Percentiles rank a stretch among this genome's conserved stretches.
These are phyloP conservation scores for Solanum sparsipilum DNA, from an alignment of 257 asterid species.

Conservation along the genomic window DNA sequence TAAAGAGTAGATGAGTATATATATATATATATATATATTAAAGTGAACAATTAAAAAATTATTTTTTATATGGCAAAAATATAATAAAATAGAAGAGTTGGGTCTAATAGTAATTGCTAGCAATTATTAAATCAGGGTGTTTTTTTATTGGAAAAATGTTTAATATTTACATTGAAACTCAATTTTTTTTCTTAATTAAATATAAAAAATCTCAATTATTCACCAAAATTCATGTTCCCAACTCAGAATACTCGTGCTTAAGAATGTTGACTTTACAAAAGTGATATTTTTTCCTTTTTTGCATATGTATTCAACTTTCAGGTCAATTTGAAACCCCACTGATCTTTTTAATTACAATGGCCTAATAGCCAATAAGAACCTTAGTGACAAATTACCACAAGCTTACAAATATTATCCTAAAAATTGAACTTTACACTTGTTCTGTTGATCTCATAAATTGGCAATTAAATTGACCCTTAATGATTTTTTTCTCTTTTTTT, in stretches of 20 bases:
- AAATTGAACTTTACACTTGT: not conserved
- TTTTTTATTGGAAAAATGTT: not conserved
- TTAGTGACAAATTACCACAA: not conserved
- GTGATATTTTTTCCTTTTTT: not conserved
- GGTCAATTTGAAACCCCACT: not conserved
- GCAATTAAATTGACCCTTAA: not conserved
- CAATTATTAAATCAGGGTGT: not conserved
- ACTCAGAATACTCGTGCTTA: not conserved
- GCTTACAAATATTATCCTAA: not conserved
- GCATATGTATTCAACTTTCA: not conserved
- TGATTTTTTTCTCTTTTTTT: not conserved
- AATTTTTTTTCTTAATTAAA: not conserved
- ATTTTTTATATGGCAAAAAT: not conserved
- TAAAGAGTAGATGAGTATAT: no score
- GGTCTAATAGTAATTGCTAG: not conserved
- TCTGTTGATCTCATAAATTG: not conserved
- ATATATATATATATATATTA: no score
- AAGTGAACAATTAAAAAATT: no score
- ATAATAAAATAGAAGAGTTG: not conserved
- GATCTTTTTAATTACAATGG: not conserved
- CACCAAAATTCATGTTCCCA: not conserved
- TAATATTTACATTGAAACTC: not conserved
- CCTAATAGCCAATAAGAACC: not conserved
- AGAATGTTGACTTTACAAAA: not conserved
- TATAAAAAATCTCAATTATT: not conserved